Evolutionary conservation across 352 stramenopile genomes (phyloP).

Genomic region (Pythium apleroticum): DNA sequence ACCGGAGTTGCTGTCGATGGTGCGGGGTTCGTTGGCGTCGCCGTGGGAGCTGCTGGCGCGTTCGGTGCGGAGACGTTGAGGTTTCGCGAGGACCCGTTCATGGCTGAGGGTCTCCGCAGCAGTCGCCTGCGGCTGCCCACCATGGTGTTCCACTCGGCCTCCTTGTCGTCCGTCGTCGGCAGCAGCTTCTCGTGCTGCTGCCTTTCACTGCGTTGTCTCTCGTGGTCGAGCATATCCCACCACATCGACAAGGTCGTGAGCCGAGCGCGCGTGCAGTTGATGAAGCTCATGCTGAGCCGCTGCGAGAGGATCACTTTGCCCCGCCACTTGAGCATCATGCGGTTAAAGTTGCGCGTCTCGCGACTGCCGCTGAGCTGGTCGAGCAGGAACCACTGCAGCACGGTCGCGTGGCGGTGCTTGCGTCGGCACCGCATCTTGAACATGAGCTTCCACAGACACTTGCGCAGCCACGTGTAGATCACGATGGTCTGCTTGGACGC

Average conservation of each 20-base stretch:
- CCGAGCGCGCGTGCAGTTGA: conserved; percentile 55
- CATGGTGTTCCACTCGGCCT: conserved; percentile 35
- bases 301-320: conserved; percentile 72
- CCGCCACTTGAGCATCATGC: conserved; percentile 75
- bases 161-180: conserved; percentile 39
- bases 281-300: conserved; percentile 47
- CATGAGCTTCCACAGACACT: conserved; percentile 70
- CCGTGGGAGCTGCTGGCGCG: background rate
- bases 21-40: background rate
- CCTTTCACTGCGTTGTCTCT: conserved; percentile 62
- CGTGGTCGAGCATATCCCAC: conserved; percentile 65
- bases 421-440: conserved; percentile 52
- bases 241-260: conserved; percentile 52
- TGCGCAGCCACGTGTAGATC: conserved; percentile 67
- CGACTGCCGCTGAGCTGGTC: conserved; percentile 52
- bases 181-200: conserved; percentile 36
- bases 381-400: conserved; percentile 62
- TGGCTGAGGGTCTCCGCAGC: conserved; percentile 4
- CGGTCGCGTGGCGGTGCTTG: conserved; percentile 29
- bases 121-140: conserved; percentile 14
- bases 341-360: conserved; percentile 71
- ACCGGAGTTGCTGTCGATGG: background rate
- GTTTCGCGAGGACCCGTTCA: conserved; percentile 11
- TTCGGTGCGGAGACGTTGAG: conserved; percentile 4
- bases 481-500: conserved; percentile 60